These are phyloP conservation scores for Suillus subaureus DNA, from an alignment of 768 basidiomycete species.

Conservation along the genomic window DNA sequence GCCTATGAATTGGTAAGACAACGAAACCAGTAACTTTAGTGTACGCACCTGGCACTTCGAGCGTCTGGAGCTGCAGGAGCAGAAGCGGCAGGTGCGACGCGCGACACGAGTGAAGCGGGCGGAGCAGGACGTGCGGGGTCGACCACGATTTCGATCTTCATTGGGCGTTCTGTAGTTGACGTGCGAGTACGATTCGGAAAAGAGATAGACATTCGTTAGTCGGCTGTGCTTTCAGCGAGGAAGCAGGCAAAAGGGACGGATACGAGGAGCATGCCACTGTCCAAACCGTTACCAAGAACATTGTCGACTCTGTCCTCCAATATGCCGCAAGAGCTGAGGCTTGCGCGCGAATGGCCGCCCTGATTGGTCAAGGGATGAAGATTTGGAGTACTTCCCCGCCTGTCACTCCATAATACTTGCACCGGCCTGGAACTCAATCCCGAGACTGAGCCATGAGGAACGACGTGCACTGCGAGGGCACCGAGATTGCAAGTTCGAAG, in stretches of 20 bases:
- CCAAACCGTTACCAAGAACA: conserved; percentile 27
- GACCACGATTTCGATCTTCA: conserved; percentile 98
- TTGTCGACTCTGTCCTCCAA: conserved; percentile 27
- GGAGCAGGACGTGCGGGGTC: conserved; percentile 76
- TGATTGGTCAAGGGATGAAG: conserved; percentile 38
- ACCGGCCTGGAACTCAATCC: conserved; percentile 35
- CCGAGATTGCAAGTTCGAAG: conserved; percentile 26
- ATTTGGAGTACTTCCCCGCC: conserved; percentile 27
- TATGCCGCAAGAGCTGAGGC: conserved; percentile 23
- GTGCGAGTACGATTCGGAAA: conserved; percentile 28
- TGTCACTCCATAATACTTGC: conserved; percentile 33
- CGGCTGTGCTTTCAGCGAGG: conserved; percentile 36
- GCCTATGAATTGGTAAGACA: conserved; percentile 24
- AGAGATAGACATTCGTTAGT: conserved; percentile 36
- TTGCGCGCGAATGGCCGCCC: conserved; percentile 30
- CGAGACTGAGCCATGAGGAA: conserved; percentile 32
- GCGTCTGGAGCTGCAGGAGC: conserved; percentile 36
- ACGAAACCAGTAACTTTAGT: conserved; percentile 3
- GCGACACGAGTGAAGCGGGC: conserved; percentile 68
- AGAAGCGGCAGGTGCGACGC: conserved; percentile 76
- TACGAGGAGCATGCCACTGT: conserved; percentile 36
- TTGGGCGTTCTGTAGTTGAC: conserved; percentile 79
- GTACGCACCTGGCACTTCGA: conserved; percentile 39
- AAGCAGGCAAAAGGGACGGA: conserved; percentile 46
- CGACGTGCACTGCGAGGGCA: conserved; percentile 25